Percentiles rank a stretch among this genome's conserved stretches.
Evolutionary conservation across 306 rosid species (phyloP).

Genomic region (Cyamopsis tetragonoloba): DNA sequence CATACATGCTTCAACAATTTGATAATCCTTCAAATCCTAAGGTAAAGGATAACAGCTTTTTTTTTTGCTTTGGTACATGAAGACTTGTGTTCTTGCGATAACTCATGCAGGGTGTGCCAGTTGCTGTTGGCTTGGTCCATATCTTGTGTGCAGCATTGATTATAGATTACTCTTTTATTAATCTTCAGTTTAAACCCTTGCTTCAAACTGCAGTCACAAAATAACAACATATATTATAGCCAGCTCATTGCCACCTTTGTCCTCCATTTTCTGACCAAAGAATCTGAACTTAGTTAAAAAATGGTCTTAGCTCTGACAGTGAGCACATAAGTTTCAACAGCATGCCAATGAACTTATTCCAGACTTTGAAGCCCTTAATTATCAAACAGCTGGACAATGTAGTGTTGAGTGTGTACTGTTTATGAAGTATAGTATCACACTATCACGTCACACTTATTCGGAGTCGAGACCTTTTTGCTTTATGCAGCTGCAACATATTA

Average conservation of each 20-base stretch:
- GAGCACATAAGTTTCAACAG: neutral
- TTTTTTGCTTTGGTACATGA: neutral
- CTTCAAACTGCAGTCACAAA: slow-evolving; percentile 7
- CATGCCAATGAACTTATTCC: neutral
- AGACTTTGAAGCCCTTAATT: neutral
- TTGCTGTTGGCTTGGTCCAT: neutral
- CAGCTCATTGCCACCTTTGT: neutral
- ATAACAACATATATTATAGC: neutral
- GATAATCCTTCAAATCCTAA: slow-evolving; percentile 98
- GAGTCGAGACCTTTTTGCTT: neutral
- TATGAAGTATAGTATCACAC: neutral
- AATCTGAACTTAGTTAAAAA: neutral
- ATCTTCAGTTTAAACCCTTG: slow-evolving; percentile 5
- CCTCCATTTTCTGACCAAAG: slow-evolving; percentile 12
- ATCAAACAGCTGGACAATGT: neutral
- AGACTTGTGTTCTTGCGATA: neutral
- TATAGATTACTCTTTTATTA: slow-evolving; percentile 10
- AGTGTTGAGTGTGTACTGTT: neutral
- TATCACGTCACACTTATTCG: neutral
- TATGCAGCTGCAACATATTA: neutral
- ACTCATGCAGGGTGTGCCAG: neutral
- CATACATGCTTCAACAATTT: slow-evolving; percentile 97
- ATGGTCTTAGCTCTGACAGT: neutral
- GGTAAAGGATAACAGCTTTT: slow-evolving; percentile 46
- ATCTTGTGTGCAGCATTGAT: neutral